A percentile compares a stretch with the other conserved stretches of the same genome.
Conservation (phyloP, 768 basidiomycete genomes). For the Hygrophorus pudorinus region DNA sequence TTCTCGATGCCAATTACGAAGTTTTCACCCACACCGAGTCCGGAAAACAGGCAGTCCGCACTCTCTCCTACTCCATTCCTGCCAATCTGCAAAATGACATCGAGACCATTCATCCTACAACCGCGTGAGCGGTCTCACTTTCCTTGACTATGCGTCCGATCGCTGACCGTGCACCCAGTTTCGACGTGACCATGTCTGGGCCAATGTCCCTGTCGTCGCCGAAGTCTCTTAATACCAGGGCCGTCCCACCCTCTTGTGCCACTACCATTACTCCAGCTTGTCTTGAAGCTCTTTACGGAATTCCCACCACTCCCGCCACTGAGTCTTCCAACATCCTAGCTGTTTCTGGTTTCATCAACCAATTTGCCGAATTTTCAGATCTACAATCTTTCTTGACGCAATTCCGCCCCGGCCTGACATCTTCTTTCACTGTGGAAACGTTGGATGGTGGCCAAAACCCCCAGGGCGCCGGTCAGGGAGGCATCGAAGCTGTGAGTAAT, state of each 20-base stretch:
- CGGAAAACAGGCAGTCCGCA: constrained; percentile 15
- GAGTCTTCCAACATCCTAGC: constrained; percentile 18
- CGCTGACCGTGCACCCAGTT: too few relatives aligned
- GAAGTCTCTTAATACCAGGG: constrained; percentile 8
- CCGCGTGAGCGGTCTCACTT: constrained; percentile 11
- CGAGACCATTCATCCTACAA: constrained; percentile 21
- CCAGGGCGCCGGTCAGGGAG: constrained; percentile 19
- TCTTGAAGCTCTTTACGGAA: constrained; percentile 24
- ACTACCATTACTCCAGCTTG: constrained; percentile 22
- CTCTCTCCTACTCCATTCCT: constrained; percentile 20
- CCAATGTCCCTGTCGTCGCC: constrained; percentile 12
- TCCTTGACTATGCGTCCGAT: constrained; percentile 6
- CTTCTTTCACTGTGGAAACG: constrained; percentile 20
- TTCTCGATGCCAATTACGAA: constrained; percentile 19
- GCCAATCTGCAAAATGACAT: constrained; percentile 14
- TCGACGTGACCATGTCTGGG: neutral
- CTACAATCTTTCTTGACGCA: constrained; percentile 15
- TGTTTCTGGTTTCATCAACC: constrained; percentile 23
- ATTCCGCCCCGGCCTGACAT: constrained; percentile 23
- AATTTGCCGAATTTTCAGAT: constrained; percentile 19
- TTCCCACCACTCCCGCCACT: constrained; percentile 21
- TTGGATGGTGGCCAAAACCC: constrained; percentile 27
- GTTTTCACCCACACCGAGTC: constrained; percentile 14
- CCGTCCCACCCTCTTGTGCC: constrained; percentile 17
- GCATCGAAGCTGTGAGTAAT: constrained; percentile 24